A percentile compares a stretch with the other conserved stretches of the same genome.
Conservation (phyloP, 768 basidiomycete species). For the Naganishia onofrii region DNA sequence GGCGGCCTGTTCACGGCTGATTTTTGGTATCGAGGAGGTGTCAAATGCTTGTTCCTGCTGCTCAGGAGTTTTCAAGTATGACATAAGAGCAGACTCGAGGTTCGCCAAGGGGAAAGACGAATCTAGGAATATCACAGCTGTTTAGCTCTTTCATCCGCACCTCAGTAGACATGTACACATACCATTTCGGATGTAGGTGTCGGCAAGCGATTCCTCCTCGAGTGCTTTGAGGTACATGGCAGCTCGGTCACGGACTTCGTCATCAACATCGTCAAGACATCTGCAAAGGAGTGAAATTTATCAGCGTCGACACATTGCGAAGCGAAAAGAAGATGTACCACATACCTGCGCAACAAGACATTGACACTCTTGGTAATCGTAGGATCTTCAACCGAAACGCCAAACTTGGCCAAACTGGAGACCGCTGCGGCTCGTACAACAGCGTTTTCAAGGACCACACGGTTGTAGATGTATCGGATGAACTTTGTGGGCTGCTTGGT, state of each 20-base stretch:
- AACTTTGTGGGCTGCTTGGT: constrained; percentile 96
- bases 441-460: constrained; percentile 96
- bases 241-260: constrained; percentile 96
- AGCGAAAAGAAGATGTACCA: not conserved
- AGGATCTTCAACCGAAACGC: constrained; percentile 77
- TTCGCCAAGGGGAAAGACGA: constrained; percentile 88
- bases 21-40: constrained; percentile 78
- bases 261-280: constrained; percentile 96
- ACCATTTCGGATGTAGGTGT: constrained; percentile 91
- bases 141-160: not conserved
- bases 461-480: constrained; percentile 99
- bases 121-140: constrained; percentile 58
- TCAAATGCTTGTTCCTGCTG: constrained; percentile 77
- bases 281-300: constrained; percentile 53
- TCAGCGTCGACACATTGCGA: constrained; percentile 2
- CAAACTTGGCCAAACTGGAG: constrained; percentile 90
- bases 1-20: constrained; percentile 87
- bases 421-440: constrained; percentile 97
- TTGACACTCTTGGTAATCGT: constrained; percentile 78
- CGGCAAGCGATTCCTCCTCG: constrained; percentile 72
- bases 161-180: constrained; percentile 33
- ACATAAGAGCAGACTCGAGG: constrained; percentile 85
- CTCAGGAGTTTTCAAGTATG: constrained; percentile 80
- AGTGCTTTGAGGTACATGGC: constrained; percentile 87
- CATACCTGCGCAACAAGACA: constrained; percentile 77